phyloP scores from a whole-genome alignment of 306 rosid species.

The Biancaea sappan region DNA sequence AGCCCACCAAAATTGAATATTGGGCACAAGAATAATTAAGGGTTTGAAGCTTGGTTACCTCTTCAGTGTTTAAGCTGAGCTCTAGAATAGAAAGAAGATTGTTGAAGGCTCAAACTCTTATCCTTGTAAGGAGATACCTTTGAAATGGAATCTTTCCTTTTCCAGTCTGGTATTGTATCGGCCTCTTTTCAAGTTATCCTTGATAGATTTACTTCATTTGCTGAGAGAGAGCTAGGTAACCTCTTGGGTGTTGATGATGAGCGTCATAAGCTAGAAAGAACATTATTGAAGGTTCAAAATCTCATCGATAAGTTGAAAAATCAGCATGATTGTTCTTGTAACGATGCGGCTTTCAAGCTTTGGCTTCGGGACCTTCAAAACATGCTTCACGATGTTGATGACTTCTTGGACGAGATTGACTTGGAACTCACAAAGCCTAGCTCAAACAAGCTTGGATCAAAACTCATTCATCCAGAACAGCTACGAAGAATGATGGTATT shows the following conservation, averaged over 20 bases:
- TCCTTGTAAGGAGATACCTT: neutral
- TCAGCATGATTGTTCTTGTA: neutral
- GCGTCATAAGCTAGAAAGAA: constrained; percentile 22
- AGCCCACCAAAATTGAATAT: no score
- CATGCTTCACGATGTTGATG: constrained; percentile 13
- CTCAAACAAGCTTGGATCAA: neutral
- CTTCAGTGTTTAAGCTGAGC: no score
- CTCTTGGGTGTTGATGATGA: neutral
- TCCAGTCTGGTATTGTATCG: constrained; percentile 5
- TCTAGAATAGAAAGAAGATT: no score
- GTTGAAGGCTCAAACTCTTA: no score
- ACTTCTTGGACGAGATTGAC: constrained; percentile 22
- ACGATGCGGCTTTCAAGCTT: neutral
- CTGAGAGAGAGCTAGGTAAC: neutral
- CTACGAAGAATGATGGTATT: neutral
- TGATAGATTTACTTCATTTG: neutral
- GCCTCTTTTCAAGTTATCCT: constrained; percentile 8
- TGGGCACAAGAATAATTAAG: no score
- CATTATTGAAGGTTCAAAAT: constrained; percentile 14
- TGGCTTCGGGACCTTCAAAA: constrained; percentile 16
- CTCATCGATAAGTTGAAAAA: neutral
- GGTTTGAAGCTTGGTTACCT: no score
- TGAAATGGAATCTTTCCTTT: neutral
- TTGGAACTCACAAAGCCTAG: neutral
- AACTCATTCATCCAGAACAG: neutral